Base-by-base conservation (phyloP, 345 rosid species). In the Eucalyptus cloeziana region DNA sequence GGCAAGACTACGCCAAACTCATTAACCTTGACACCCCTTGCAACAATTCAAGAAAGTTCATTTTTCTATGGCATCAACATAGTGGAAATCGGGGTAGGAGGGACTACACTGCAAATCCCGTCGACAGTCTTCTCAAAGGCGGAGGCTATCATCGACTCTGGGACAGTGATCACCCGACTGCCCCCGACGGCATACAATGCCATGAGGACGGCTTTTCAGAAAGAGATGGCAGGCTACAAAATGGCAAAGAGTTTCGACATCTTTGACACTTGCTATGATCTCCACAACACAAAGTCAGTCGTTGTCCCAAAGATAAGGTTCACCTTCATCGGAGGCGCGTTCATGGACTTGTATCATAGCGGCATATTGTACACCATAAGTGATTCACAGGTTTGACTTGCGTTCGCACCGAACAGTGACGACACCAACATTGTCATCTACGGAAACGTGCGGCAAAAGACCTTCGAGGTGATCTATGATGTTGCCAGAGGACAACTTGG, bases 371-470 rank as follows among this genome's bases (percentile, higher is more conserved):
- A 47, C 97, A 13, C 90, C 94, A 44, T 98, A 97, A 92, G 97
- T 96, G 85, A 89, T 94, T 43, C 97, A 94, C n/a, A 96, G 93
- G 96, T 96, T 85, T 97, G 99, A 92, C 95, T 95, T 64, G 97
- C 97, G 1, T 96, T 97, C 33, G 97, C 97, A 27, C 98, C 95
- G 25, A 95, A 87, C 44, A 33, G 27, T 95, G 21, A 92, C 89
- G 95, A 91, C 96, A 71, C 95, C 94, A 67, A 89, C 96, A 88
- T 94, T 97, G 54, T 76, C 60, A 96, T 97, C 22, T 91, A 95
- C 14, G 97, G 99, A 56, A 97, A 97, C 52, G 93, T 96, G 86
- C 97, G 96, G 94, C 99, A 96, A 79, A 98, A 94, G 60, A 95
- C 97, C 10, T 94, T 97, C 91, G 96, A 97, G 92, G 97, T 96